Conservation (phyloP, 1,139 yeast genomes). For the Lodderomyces elongisporus region DNA sequence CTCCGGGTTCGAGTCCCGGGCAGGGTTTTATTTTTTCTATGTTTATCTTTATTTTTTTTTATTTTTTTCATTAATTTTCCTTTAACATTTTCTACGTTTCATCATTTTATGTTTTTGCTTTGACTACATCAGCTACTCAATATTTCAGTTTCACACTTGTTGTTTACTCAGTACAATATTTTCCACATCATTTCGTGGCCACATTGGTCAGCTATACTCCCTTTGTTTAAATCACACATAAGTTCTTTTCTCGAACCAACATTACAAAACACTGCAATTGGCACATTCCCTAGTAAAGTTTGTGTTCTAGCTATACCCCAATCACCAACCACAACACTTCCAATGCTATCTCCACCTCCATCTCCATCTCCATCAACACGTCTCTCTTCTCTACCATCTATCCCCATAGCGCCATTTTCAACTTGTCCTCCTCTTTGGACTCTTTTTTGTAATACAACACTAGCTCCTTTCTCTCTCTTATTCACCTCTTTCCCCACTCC, state of each 20-base stretch:
- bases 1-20: constrained; percentile 98
- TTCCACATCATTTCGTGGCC: constrained; percentile 8
- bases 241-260: constrained; percentile 8
- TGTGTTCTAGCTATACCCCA: too few relatives aligned
- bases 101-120: too few relatives aligned
- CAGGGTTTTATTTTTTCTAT: constrained; percentile 45
- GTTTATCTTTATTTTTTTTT: not conserved
- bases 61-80: constrained; percentile 6
- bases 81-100: too few relatives aligned
- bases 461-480: too few relatives aligned
- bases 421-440: too few relatives aligned
- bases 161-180: constrained; percentile 5
- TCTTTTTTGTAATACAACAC: too few relatives aligned
- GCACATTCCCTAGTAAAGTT: constrained; percentile 1
- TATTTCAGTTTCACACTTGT: too few relatives aligned
- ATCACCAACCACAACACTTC: too few relatives aligned
- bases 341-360: constrained; percentile 1
- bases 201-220: constrained; percentile 5
- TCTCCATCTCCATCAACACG: not conserved
- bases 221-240: constrained; percentile 6
- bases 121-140: too few relatives aligned
- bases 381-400: too few relatives aligned
- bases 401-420: too few relatives aligned
- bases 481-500: not conserved
- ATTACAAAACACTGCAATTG: constrained; percentile 7